Percentiles rank a stretch among this genome's conserved stretches.
Conservation (phyloP, 805 yeast species). For the Vanderwaltozyma yarrowii region DNA sequence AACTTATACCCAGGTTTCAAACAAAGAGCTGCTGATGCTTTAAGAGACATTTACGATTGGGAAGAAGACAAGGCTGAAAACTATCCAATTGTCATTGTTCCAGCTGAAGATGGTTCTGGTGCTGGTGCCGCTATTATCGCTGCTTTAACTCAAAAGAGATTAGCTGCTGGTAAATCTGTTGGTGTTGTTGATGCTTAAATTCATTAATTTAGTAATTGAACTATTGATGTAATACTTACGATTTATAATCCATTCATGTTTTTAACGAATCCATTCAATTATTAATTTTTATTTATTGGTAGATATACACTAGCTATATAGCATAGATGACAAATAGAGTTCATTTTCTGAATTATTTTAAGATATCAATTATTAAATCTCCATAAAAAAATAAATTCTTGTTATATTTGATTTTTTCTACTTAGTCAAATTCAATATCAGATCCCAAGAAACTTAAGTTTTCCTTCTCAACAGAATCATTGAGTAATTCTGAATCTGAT, state of each 20-base stretch:
- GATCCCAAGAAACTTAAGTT: conserved; percentile 14
- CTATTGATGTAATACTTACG: conserved; percentile 2
- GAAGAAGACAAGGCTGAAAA: conserved; percentile 30
- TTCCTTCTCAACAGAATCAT: background rate
- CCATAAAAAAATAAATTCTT: no score
- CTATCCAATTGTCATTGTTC: conserved; percentile 76
- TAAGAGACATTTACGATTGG: conserved; percentile 88
- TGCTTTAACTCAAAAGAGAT: conserved; percentile 79
- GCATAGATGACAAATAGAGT: background rate
- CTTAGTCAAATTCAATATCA: conserved; percentile 14
- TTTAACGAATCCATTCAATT: background rate
- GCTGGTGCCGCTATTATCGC: conserved; percentile 99
- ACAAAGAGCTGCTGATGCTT: conserved; percentile 78
- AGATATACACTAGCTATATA: conserved; percentile 1
- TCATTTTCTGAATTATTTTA: no score
- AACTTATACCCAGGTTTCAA: conserved; percentile 89
- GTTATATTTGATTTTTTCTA: no score
- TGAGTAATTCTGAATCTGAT: background rate
- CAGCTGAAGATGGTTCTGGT: conserved; percentile 98
- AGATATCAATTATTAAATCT: background rate
- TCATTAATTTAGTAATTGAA: background rate
- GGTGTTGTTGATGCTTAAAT: conserved; percentile 33
- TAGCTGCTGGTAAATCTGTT: conserved; percentile 57
- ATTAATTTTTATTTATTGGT: background rate
- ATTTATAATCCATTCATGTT: conserved; percentile 1